These are phyloP conservation scores for Paulownia fortunei DNA, from an alignment of 257 asterid genomes.

Conservation along the genomic window DNA sequence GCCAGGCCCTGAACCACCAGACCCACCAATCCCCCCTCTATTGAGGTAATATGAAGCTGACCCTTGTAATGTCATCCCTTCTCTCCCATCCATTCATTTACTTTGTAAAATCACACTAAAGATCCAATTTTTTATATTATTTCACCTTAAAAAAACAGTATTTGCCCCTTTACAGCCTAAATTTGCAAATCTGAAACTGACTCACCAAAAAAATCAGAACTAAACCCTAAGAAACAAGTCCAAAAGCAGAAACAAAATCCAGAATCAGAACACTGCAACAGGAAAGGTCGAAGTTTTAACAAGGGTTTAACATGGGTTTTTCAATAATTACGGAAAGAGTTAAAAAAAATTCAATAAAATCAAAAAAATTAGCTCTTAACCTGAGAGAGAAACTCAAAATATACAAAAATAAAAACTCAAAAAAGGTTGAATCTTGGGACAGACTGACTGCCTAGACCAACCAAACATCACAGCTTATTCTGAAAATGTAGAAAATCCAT, in stretches of 20 bases:
- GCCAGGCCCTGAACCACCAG: constrained; percentile 37
- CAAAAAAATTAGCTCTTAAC: constrained; percentile 18
- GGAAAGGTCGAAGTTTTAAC: background rate
- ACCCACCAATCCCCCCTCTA: constrained; percentile 57
- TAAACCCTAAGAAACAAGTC: constrained; percentile 16
- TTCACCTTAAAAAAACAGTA: background rate
- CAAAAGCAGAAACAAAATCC: background rate
- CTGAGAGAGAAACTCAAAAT: background rate
- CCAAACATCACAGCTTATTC: constrained; percentile 33
- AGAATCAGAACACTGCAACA: constrained; percentile 14
- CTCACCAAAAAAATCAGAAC: constrained; percentile 27
- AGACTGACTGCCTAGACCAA: constrained; percentile 25
- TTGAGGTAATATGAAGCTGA: constrained; percentile 60
- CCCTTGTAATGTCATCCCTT: constrained; percentile 59
- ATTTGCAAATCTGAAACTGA: constrained; percentile 36
- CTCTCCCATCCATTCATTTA: constrained; percentile 74
- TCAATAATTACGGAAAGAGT: constrained; percentile 30
- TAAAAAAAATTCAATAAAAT: background rate
- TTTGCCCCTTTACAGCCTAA: background rate
- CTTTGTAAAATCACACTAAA: constrained; percentile 29
- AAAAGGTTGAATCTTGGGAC: constrained; percentile 25
- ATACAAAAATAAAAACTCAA: constrained; percentile 9
- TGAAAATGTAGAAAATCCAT: constrained; percentile 46
- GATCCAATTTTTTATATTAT: constrained; percentile 4
- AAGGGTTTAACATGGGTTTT: constrained; percentile 73